phyloP scores from a whole-genome alignment of 768 basidiomycete genomes.

The Baorangia bicolor region DNA sequence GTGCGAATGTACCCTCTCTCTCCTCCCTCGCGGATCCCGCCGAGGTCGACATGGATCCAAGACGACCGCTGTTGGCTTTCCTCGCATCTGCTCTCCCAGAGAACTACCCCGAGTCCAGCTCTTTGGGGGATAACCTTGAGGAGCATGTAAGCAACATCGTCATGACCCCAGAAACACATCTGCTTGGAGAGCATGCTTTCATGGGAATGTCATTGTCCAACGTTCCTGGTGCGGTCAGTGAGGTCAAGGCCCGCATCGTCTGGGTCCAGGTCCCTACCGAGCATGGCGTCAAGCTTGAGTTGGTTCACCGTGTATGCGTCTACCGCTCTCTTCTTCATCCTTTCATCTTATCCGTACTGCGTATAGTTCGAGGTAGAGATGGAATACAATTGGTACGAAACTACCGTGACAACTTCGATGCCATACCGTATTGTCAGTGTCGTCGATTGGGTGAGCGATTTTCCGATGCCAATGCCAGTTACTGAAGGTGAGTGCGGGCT shows the following conservation, averaged over 20 bases:
- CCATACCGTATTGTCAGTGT: constrained; percentile 84
- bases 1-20: constrained; percentile 42
- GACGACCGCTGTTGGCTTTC: constrained; percentile 70
- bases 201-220: constrained; percentile 31
- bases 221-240: constrained; percentile 75
- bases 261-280: constrained; percentile 80
- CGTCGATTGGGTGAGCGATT: constrained; percentile 93
- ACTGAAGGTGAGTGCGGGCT: constrained; percentile 16
- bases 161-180: constrained; percentile 38
- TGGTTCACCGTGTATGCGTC: constrained; percentile 52
- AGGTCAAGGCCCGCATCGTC: constrained; percentile 77
- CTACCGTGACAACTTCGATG: constrained; percentile 67
- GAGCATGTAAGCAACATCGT: constrained; percentile 51
- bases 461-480: constrained; percentile 41
- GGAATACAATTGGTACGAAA: constrained; percentile 95
- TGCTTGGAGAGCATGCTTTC: constrained; percentile 47
- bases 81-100: constrained; percentile 71
- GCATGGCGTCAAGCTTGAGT: constrained; percentile 59
- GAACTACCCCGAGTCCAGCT: constrained; percentile 37
- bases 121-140: constrained; percentile 49
- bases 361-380: constrained; percentile 85
- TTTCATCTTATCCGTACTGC: neutral
- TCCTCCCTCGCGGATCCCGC: constrained; percentile 22
- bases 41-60: constrained; percentile 35
- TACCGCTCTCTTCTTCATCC: neutral